Evolutionary conservation across 768 basidiomycete species (phyloP), one percentile per base, ranked within the genome.

Genomic region (Amanita brunnescens): DNA sequence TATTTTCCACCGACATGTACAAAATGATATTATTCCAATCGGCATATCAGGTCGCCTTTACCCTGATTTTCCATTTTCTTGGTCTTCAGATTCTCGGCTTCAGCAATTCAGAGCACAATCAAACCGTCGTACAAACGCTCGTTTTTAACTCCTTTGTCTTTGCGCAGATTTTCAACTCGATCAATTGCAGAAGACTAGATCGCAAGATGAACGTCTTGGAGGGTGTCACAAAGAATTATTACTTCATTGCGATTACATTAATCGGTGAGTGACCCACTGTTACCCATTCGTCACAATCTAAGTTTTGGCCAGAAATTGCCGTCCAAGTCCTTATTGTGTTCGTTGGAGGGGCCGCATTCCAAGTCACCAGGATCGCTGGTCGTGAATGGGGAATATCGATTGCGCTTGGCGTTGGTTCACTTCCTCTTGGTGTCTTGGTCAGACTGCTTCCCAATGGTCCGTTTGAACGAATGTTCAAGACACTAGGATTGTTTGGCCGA

Each of bases 131-230:
- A 20, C 81, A 85, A 60, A 93, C 95, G 0, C 71, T 98, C 14
- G 91, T 97, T 29, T 99, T 99, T 80, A 99, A 98, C 61, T 79
- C 84, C n/a, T 99, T 97, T 61, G 95, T 98, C 44, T 97, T 97
- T 63, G 89, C 91, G 24, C 96, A 98, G 66, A 93, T 99, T 58
- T 93, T 87, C 77, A 96, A 94, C 69, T 92, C 91, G 38, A 65
- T 97, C 66, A 99, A 97, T 63, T 91, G 87, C 58, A 76, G 96
- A 48, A 76, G 91, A 33, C 72, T 98, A 41, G 94, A 97, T 60
- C 80, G 77, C 53, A 79, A 81, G 45, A 73, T 93, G 53, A 98
- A 99, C 67, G 79, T 98, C 53, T 91, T 97, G 59, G 83, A 86
- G 55, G 91, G 91, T 35, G 77, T 98, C 26, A 59, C 69, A 35